Conservation (phyloP, 169 alveolate genomes). For the Cryptosporidium bovis region DNA sequence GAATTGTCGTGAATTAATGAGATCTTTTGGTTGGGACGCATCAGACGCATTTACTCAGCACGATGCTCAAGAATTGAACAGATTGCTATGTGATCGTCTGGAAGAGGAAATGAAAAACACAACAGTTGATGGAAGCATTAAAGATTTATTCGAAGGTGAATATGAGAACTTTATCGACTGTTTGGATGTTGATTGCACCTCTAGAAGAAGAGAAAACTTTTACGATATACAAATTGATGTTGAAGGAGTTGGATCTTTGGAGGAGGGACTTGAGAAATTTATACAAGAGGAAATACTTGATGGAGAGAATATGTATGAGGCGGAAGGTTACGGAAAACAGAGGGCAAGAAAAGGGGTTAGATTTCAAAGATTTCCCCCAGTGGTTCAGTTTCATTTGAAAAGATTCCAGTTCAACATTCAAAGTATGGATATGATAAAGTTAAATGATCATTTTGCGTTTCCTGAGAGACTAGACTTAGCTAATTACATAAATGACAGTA, state of each 20-base stretch:
- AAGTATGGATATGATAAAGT: conserved; percentile 86
- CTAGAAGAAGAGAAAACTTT: conserved; percentile 84
- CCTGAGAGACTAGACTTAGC: conserved; percentile 90
- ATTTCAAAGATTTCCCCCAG: conserved; percentile 93
- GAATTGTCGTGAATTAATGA: conserved; percentile 88
- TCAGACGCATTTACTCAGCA: conserved; percentile 96
- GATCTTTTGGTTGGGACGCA: conserved; percentile 96
- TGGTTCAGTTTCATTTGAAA: conserved; percentile 91
- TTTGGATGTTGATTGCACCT: conserved; percentile 91
- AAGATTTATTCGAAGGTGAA: conserved; percentile 94
- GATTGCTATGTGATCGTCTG: conserved; percentile 92
- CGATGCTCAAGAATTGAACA: conserved; percentile 96
- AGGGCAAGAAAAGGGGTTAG: conserved; percentile 92
- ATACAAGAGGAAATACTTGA: conserved; percentile 92
- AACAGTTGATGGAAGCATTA: conserved; percentile 93
- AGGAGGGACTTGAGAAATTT: conserved; percentile 91
- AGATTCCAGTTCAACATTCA: conserved; percentile 86
- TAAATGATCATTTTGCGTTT: conserved; percentile 91
- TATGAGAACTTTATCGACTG: conserved; percentile 94
- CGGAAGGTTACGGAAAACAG: conserved; percentile 90
- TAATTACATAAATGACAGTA: conserved; percentile 14
- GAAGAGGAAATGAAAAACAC: conserved; percentile 97
- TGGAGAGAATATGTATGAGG: conserved; percentile 95
- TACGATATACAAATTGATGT: conserved; percentile 93
- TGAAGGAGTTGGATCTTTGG: conserved; percentile 90